Percentiles rank a stretch among this genome's conserved stretches.
phyloP scores from a whole-genome alignment of 352 stramenopile genomes.

The Peronospora belbahrii region DNA sequence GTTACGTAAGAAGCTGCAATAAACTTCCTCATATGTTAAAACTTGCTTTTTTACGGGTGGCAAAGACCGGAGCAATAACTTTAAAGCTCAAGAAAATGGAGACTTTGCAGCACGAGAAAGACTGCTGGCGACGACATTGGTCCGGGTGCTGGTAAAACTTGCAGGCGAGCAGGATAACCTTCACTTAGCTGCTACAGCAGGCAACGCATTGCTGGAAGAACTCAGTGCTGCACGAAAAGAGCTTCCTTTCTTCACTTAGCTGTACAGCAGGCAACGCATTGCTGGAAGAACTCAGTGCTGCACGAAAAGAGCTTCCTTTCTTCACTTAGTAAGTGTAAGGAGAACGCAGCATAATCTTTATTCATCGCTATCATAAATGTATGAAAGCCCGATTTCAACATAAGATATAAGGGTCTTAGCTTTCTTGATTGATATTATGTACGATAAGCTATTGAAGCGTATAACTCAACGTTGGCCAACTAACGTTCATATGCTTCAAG shows the following conservation, averaged over 20 bases:
- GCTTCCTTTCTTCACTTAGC: slow-evolving; percentile 33
- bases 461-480: too few relatives aligned
- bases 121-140: slow-evolving; percentile 31
- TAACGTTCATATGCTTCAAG: too few relatives aligned
- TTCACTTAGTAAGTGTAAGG: too few relatives aligned
- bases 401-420: too few relatives aligned
- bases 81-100: slow-evolving; percentile 11
- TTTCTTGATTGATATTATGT: too few relatives aligned
- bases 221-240: slow-evolving; percentile 25
- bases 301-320: slow-evolving; percentile 23
- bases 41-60: too few relatives aligned
- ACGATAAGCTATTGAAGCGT: too few relatives aligned
- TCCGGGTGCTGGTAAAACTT: slow-evolving; percentile 36
- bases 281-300: slow-evolving; percentile 30
- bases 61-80: slow-evolving; percentile 19
- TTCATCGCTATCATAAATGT: too few relatives aligned
- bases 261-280: slow-evolving; percentile 40
- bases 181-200: slow-evolving; percentile 39
- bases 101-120: slow-evolving; percentile 9
- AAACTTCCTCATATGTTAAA: slow-evolving; percentile 10
- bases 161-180: slow-evolving; percentile 36
- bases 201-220: slow-evolving; percentile 43
- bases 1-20: slow-evolving; percentile 12
- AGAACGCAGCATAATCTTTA: too few relatives aligned
- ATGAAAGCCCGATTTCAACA: too few relatives aligned